Evolutionary conservation across 306 rosid species (phyloP), one percentile per base, ranked within the genome.

Genomic region (Prunus mume): DNA sequence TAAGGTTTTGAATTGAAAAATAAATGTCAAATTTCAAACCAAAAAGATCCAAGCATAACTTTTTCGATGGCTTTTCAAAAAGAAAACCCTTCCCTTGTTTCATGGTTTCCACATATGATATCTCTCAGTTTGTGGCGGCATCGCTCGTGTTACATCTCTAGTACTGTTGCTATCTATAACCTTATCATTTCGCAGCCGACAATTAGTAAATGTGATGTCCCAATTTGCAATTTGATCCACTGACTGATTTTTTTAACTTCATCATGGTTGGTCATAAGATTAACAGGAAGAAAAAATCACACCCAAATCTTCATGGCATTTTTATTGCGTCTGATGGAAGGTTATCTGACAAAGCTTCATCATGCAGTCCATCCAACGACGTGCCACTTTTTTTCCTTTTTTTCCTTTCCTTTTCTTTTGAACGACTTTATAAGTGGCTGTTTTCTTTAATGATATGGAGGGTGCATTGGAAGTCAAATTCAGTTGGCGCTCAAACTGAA

Each of bases 81-180:
- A 41, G 30, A 3, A 20, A 56, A 24, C 38, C 61, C 69, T 65
- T n/a, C 73, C 9, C 15, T 69, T 7, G 32, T n/a, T 14, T 28
- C 79, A 60, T 77, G 25, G 56, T 65, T 76, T 41, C 32, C 49
- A 11, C 46, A 22, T 62, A 20, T 70, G 38, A 32, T 32, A 32
- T 32, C 30, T 47, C n/a, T 20, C 34, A 54, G 2, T 12, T 34
- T 41, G 43, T 54, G 2, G 61, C 25, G 47, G 60, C 77, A 65
- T 50, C 28, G 45, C 25, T 22, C 41, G 66, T 56, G 63, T 72
- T 72, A 70, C 60, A 55, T 75, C 74, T 24, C 65, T 60, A 12
- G 47, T 43, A 51, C 51, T 4, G 27, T 9, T 14, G 65, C 60
- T 68, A 73, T 64, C 79, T 76, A 52, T 38, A 79, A 81, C 20